Base-by-base conservation (phyloP, 2,329 filamentous ascomycete species). In the Colletotrichum sp. region DNA sequence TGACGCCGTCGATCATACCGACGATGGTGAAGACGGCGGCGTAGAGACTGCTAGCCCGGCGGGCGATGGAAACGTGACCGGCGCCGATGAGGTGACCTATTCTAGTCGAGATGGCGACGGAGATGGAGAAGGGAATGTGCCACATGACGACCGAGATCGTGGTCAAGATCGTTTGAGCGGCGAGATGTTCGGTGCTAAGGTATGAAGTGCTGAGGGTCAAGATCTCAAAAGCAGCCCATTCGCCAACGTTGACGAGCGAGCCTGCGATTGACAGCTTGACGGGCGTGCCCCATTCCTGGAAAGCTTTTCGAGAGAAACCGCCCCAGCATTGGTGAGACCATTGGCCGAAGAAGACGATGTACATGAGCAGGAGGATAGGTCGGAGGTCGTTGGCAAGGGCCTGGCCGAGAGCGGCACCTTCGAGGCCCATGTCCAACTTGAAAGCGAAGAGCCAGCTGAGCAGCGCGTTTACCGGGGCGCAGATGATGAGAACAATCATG, bases 391-490 rank as follows among this genome's bases (percentile, higher is more conserved):
- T 89, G 16, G 87, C 87, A 1, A 89, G 76, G 0, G 89, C 89
- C 3, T 86, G 86, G 15, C 88, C 88, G 3, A 90, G 80, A 0
- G 90, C 88, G 0, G 90, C 89, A 4, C 90, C 90, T 2, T 86
- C 85, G 8, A 91, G 86, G 0, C 88, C 87, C 85, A 89, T 86
- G 2, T 75, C 82, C 9, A 86, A 55, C 11, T 78, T 80, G 75
- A 87, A 85, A 2, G 85, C 88, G 19, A 90, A 87, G 4, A 88
- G 69, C 83, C 89, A 90, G 79, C 88, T 89, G 29, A 90, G 81
- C 1, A 87, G 70, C 16, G 87, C 86, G 76, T 90, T 90, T 16
- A 88, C 75, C 0, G 89, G 89, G 0, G 88, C 85, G 52, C 87
- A 87, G 29, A 90, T 78, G 3, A 90, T 62, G 11, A 90, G 82